Conservation (phyloP, 2,329 filamentous ascomycete genomes). For the Cladosporium halotolerans region DNA sequence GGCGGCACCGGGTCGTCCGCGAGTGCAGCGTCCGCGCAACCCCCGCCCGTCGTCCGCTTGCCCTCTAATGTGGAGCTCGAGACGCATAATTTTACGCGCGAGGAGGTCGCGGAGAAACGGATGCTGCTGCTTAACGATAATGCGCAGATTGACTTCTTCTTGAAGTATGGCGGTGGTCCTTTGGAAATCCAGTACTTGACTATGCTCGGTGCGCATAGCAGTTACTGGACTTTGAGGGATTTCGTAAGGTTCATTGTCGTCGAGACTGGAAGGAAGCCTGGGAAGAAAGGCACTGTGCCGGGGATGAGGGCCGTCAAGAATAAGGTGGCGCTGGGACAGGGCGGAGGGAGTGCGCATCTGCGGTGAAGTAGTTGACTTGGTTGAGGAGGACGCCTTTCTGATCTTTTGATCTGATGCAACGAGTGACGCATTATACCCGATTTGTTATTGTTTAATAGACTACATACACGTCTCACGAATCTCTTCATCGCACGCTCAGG, state of each 20-base stretch:
- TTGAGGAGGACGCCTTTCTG: neutral
- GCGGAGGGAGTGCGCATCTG: neutral
- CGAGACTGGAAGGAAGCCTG: conserved; percentile 72
- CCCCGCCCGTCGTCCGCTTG: conserved; percentile 33
- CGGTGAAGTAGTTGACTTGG: neutral
- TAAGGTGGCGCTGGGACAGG: conserved; percentile 20
- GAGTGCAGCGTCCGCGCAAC: conserved; percentile 23
- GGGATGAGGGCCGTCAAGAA: conserved; percentile 52
- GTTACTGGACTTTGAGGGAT: conserved; percentile 83
- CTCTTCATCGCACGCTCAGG: neutral
- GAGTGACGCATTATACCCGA: conserved; percentile 6
- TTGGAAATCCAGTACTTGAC: conserved; percentile 94
- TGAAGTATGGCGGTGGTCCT: conserved; percentile 76
- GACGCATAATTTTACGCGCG: conserved; percentile 87
- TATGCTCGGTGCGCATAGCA: conserved; percentile 92
- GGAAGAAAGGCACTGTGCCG: conserved; percentile 52
- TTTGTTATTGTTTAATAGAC: neutral
- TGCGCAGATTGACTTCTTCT: conserved; percentile 86
- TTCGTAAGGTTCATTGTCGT: conserved; percentile 86
- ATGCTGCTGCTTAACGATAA: conserved; percentile 90
- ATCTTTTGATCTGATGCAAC: neutral
- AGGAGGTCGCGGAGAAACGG: conserved; percentile 86
- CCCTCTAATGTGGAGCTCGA: conserved; percentile 72
- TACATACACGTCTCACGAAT: neutral
- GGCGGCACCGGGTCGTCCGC: conserved; percentile 22